Base-by-base conservation (phyloP, 108 stramenopile genomes). In the Chaetoceros muelleri region DNA sequence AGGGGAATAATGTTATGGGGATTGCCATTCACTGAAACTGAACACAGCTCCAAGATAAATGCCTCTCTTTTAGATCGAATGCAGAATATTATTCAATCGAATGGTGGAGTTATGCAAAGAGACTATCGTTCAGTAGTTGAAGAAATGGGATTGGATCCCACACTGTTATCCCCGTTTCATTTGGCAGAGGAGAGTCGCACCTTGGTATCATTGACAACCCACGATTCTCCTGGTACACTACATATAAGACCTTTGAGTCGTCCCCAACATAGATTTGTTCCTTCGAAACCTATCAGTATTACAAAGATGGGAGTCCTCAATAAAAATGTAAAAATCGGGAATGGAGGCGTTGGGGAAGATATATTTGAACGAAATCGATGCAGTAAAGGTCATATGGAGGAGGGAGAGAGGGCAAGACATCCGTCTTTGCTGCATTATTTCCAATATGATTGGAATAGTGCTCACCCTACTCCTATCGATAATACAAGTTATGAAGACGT, bases 1-100 rank as follows among this genome's bases (percentile, higher is more conserved):
- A 69, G 70, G 26, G 90, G 90, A 13, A 67, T 92, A 10, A 87
- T 87, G 84, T 76, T 76, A 1, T 92, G 90, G 90, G 90, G 90
- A 3, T 48, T 92, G 47, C 90, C 90, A 20, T 84, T 85, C 59
- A 45, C 52, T 24, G 26, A n/a, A 21, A 46, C 65, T 10, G 8
- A 62, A 30, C 57, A 74, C 40, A 51, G 76, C 46, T 61, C 66
- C 16, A 20, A 55, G 13, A 23, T 85, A 2, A 92, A 87, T 52
- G 28, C 51, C 45, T 46, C 62, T 0, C 68, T 92, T 2, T 57
- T 92, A 48, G 44, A 74, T 5, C 55, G 74, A 19, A 67, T 92
- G 65, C 67, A 85, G 49, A 49, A 70, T 20, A 57, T 81, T 10
- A 70, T 92, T 16, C 52, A 52, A 8, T 71, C 85, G 1, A 84